Evolutionary conservation across 352 stramenopile genomes (phyloP), one percentile per base, ranked within the genome.

Genomic region (Phytophthora syringae): DNA sequence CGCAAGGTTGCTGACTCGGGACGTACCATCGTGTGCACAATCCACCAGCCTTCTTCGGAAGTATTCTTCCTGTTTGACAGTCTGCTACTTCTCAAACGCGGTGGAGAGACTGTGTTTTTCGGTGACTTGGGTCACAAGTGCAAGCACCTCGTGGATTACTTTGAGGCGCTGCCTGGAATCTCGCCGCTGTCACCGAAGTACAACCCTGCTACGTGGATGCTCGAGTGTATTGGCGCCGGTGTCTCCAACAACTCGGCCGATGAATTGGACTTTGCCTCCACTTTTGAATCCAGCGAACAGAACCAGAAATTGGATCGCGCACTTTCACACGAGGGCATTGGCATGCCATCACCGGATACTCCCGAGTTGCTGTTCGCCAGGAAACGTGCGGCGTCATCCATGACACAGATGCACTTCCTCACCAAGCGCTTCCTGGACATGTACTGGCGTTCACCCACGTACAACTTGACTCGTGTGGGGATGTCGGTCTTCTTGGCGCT

Each of bases 141-240:
- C 52, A 62, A 63, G 34, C 70, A 76, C 16, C 30, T 88, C 37
- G 72, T 86, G 16, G 39, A 76, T 7, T 86, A 87, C 60, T 84
- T 87, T 36, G 61, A 84, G 36, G 57, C 60, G 5, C 48, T 86
- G 2, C 56, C 73, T 20, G 67, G 61, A 16, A 73, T 79, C 4
- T 42, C 45, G 15, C 53, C 57, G 18, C 86, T 97, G 48, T 61
- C 51, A 1, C 28, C 44, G 13, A 62, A 51, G 74, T 87, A 92
- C 58, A 97, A 97, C 62, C 92, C 92, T 5, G 86, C 89, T 7
- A 96, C 90, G 16, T 97, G 89, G 89, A 97, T 97, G 87, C 71
- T 97, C 3, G 81, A 92, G 57, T 84, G 70, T 27, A 88, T 89
- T 92, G 77, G 79, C 1, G 80, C 74, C 11, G 88, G 70, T 37